Conservation (phyloP, 192 early-diverging fungal genomes). For the Backusella tarrabulga region DNA sequence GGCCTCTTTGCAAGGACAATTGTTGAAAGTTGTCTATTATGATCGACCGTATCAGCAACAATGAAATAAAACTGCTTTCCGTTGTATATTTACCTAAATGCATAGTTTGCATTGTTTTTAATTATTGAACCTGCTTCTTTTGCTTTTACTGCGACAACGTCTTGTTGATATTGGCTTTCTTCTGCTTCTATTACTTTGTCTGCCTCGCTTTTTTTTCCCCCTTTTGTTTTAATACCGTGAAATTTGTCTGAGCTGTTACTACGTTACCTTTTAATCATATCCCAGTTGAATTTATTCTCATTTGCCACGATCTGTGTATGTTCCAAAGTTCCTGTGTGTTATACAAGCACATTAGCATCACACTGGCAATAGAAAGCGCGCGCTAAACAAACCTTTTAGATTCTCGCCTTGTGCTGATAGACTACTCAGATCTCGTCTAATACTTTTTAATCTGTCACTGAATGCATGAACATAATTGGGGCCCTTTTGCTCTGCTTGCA, state of each 20-base stretch:
- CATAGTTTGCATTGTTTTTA: slow-evolving; percentile 17
- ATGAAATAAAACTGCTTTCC: not conserved
- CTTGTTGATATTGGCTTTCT: not conserved
- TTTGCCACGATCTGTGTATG: slow-evolving; percentile 9
- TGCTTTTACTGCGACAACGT: not conserved
- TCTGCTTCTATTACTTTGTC: slow-evolving; percentile 13
- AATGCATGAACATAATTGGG: slow-evolving; percentile 20
- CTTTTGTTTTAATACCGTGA: not conserved
- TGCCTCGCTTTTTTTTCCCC: not conserved
- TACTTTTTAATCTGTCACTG: slow-evolving; percentile 11
- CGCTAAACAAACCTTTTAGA: slow-evolving; percentile 10
- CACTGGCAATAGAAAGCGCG: not conserved
- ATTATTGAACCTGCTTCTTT: slow-evolving; percentile 15
- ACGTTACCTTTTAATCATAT: slow-evolving; percentile 18
- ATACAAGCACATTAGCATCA: not conserved
- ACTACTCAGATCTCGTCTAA: slow-evolving; percentile 18
- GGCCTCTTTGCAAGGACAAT: slow-evolving; percentile 8
- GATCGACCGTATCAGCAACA: not conserved
- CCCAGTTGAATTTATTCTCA: slow-evolving; percentile 5
- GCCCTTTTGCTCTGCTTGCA: slow-evolving; percentile 15
- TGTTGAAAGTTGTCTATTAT: slow-evolving; percentile 14
- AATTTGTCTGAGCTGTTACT: not conserved
- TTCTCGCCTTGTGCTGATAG: slow-evolving; percentile 8
- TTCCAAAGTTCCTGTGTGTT: slow-evolving; percentile 10
- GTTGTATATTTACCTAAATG: slow-evolving; percentile 5